Evolutionary conservation across 768 basidiomycete genomes (phyloP), one percentile per base, ranked within the genome.

Genomic region (Tylopilus vinaceipallidus): DNA sequence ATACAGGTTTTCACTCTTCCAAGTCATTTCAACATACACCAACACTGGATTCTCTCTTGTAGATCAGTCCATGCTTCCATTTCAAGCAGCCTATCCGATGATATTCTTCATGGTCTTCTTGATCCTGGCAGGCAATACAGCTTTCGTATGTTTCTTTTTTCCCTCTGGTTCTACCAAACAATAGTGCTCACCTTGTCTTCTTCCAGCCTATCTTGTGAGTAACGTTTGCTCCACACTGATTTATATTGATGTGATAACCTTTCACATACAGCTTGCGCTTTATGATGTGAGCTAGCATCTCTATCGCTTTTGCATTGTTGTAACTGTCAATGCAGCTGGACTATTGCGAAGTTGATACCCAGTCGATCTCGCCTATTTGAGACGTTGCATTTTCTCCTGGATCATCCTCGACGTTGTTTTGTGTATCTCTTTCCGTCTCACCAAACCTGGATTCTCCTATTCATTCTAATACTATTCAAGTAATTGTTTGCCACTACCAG

Each of bases 351-450:
- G 63, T 37, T 81, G 6, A 76, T 86, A 19, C 81, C 83, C 6
- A 59, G 58, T 2, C 60, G 66, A 0, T 91, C 91, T 13, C 79
- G 82, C 1, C 60, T 83, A 0, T 71, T 82, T 40, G 91, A 95
- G 69, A 91, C 92, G 0, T 73, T 97, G 1, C 86, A 84, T 47
- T 99, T 98, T 65, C 80, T 99, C 8, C 79, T 99, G 9, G 93
- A 98, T 60, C 95, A 98, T 63, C 95, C 95, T 12, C 82, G 95
- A 11, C 82, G 91, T 54, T 95, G 93, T 67, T 95, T 88, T 61
- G 81, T 92, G 11, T 90, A 93, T 64, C 77, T 95, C 9, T 95
- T 95, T 58, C 93, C 93, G 0, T 84, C 91, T 0, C 91, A 94
- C 60, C 94, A 97, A 63, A 97, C 94, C 3, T 93, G 92, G 91